Conservation (phyloP, 768 basidiomycete genomes). For the Amanita jacksonii region DNA sequence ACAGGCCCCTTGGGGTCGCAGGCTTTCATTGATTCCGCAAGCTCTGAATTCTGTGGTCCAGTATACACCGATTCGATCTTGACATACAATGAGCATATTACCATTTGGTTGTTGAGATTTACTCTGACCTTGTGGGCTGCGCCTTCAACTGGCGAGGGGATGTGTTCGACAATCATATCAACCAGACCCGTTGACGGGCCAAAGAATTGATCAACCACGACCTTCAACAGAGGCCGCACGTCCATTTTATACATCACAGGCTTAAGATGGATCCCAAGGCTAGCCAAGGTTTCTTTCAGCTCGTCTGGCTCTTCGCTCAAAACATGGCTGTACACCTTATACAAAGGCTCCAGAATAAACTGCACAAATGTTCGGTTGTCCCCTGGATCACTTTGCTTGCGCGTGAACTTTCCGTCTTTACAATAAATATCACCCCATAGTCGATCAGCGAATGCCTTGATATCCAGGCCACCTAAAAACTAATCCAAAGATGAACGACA, state of each 20-base stretch:
- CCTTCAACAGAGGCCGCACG: constrained; percentile 88
- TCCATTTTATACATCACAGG: constrained; percentile 98
- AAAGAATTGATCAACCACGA: constrained; percentile 92
- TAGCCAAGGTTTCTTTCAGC: constrained; percentile 67
- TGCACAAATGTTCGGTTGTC: constrained; percentile 83
- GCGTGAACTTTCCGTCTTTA: constrained; percentile 79
- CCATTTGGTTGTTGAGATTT: background rate
- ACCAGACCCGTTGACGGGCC: constrained; percentile 83
- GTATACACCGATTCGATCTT: constrained; percentile 81
- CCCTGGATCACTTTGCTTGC: constrained; percentile 75
- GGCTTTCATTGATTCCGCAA: constrained; percentile 71
- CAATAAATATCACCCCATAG: constrained; percentile 99
- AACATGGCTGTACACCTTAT: constrained; percentile 94
- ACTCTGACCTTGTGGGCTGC: constrained; percentile 49
- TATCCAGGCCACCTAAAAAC: constrained; percentile 60
- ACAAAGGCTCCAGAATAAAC: constrained; percentile 92
- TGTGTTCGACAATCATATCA: constrained; percentile 84
- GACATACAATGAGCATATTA: background rate
- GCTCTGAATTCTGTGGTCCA: constrained; percentile 75
- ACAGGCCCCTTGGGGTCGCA: constrained; percentile 82
- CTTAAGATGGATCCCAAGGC: constrained; percentile 79
- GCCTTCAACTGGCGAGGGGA: constrained; percentile 70
- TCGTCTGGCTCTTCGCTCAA: constrained; percentile 90
- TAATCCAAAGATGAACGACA: background rate
- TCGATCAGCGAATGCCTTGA: constrained; percentile 77